Evolutionary conservation across 1,139 yeast species (phyloP).

Genomic region (Suhomyces atakaporum): DNA sequence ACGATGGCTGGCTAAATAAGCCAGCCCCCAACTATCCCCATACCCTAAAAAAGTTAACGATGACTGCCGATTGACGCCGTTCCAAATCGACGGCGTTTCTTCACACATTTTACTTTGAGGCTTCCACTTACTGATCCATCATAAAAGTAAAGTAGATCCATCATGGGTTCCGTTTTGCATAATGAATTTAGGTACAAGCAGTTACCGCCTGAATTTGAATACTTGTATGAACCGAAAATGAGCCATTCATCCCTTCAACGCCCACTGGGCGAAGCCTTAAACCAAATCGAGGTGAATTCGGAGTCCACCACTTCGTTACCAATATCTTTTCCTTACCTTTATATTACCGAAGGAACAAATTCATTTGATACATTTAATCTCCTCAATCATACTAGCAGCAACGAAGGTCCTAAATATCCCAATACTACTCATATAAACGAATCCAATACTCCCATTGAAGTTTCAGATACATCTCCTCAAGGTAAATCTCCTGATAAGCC

Average conservation of each 20-base stretch:
- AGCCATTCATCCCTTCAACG: slow-evolving; percentile 2
- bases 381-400: slow-evolving; percentile 19
- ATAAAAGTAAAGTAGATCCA: slow-evolving; percentile 2
- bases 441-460: slow-evolving; percentile 8
- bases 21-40: slow-evolving; percentile 9
- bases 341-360: slow-evolving; percentile 28
- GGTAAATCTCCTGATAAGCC: not conserved
- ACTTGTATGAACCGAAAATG: slow-evolving; percentile 10
- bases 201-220: slow-evolving; percentile 11
- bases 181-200: slow-evolving; percentile 6
- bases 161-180: slow-evolving; percentile 1
- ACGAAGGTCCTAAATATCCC: slow-evolving; percentile 24
- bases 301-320: slow-evolving; percentile 35
- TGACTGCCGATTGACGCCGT: slow-evolving; percentile 1
- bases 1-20: slow-evolving; percentile 8
- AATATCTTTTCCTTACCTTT: slow-evolving; percentile 38
- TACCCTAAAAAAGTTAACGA: not conserved
- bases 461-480: not conserved
- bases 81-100: slow-evolving; percentile 10
- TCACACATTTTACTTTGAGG: slow-evolving; percentile 1
- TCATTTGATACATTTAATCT: slow-evolving; percentile 38
- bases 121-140: slow-evolving; percentile 1
- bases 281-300: slow-evolving; percentile 34
- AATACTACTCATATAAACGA: slow-evolving; percentile 26
- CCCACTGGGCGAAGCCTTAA: slow-evolving; percentile 11